phyloP scores from a whole-genome alignment of 495 filamentous ascomycete species.

The Aspergillus kassunensis region DNA sequence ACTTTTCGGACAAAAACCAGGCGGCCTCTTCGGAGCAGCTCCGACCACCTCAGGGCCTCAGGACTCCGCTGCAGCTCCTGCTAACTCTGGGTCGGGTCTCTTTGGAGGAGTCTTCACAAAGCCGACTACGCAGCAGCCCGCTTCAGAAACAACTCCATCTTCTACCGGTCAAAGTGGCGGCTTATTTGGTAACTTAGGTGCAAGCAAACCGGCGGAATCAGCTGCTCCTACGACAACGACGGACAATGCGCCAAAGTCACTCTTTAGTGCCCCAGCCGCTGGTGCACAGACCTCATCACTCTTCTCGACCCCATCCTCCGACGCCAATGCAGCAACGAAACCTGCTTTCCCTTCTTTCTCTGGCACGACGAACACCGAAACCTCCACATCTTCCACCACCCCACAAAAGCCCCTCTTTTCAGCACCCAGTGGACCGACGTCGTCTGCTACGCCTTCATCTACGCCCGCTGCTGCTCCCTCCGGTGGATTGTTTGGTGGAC shows the following conservation, averaged over 20 bases:
- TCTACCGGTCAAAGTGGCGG: conserved; percentile 23
- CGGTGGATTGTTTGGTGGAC: conserved; percentile 34
- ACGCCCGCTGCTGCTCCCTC: conserved; percentile 37
- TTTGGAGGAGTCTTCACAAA: conserved; percentile 34
- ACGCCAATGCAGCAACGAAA: conserved; percentile 27
- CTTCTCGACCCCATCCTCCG: conserved; percentile 33
- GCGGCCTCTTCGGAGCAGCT: conserved; percentile 30
- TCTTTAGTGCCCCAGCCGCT: conserved; percentile 27
- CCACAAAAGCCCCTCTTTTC: conserved; percentile 42
- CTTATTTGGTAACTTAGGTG: conserved; percentile 39
- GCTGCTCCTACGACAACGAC: conserved; percentile 32
- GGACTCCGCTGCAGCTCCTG: too few species aligned
- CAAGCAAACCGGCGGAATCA: conserved; percentile 37
- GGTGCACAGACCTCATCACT: conserved; percentile 30
- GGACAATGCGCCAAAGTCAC: conserved; percentile 20
- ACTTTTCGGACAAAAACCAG: conserved; percentile 32
- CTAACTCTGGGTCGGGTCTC: conserved; percentile 18
- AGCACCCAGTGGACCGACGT: conserved; percentile 29
- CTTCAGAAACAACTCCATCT: conserved; percentile 31
- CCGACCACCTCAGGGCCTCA: conserved; percentile 17
- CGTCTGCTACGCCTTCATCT: conserved; percentile 34
- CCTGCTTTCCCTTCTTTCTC: conserved; percentile 28
- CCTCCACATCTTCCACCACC: conserved; percentile 31
- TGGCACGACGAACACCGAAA: conserved; percentile 22
- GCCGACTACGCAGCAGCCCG: conserved; percentile 22